A percentile compares a stretch with the other conserved stretches of the same genome.
These are phyloP conservation scores for Sclerotiophoma versabilis DNA, from an alignment of 2,329 filamentous ascomycete species.

Conservation along the genomic window DNA sequence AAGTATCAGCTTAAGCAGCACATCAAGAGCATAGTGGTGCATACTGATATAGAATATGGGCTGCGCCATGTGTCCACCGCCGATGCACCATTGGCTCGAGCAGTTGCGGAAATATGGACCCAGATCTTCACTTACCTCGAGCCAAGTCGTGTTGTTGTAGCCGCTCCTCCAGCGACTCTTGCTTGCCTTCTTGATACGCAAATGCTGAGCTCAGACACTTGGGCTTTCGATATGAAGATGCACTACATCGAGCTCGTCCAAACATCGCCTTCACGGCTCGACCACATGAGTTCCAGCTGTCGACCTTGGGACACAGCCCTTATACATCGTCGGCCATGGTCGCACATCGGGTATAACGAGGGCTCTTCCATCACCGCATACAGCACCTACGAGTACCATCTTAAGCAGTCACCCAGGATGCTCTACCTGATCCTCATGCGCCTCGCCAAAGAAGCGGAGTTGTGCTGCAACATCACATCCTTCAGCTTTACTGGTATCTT, in stretches of 20 bases:
- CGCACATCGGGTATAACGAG: conserved; percentile 72
- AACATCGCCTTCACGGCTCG: conserved; percentile 5
- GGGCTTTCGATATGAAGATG: conserved; percentile 69
- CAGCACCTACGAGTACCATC: conserved; percentile 74
- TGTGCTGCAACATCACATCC: conserved; percentile 51
- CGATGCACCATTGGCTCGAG: conserved; percentile 59
- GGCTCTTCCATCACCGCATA: conserved; percentile 76
- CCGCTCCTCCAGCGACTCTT: conserved; percentile 68
- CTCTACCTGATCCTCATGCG: conserved; percentile 58
- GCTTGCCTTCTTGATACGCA: conserved; percentile 66
- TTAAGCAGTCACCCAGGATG: conserved; percentile 68
- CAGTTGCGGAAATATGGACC: conserved; percentile 46
- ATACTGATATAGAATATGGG: conserved; percentile 51
- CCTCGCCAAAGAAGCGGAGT: conserved; percentile 31
- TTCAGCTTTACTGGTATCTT: conserved; percentile 71
- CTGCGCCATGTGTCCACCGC: conserved; percentile 36
- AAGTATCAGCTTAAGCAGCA: conserved; percentile 39
- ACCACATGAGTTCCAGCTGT: conserved; percentile 19
- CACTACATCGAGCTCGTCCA: conserved; percentile 64
- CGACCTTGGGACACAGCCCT: conserved; percentile 48
- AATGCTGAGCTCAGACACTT: conserved; percentile 65
- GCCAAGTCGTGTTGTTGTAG: conserved; percentile 45
- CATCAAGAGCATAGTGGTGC: conserved; percentile 58
- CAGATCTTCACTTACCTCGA: conserved; percentile 39
- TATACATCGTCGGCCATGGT: conserved; percentile 70